Evolutionary conservation across 1,284 basidiomycete species (phyloP), one percentile per base, ranked within the genome.

Genomic region (Ustilago tritici): DNA sequence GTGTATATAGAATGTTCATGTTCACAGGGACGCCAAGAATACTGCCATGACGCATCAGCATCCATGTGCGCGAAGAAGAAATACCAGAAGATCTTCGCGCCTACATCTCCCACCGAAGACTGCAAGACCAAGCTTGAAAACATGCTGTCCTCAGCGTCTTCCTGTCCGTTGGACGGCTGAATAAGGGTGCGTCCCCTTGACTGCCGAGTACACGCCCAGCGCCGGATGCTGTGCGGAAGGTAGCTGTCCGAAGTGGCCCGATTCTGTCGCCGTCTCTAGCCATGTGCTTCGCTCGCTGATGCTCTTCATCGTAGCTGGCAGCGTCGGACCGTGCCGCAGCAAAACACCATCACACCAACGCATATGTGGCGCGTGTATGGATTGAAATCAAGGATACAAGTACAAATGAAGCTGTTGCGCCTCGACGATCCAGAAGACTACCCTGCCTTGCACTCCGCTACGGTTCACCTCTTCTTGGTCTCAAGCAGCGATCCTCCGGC

Each of bases 401-500:
- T 52, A 60, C 58, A 60, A 41, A 23, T 32, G 12, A 35, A 35
- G 6, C 32, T 28, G 17, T 49, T 14, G 46, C 19, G 23, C n/a
- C 19, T 49, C 46, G 5, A 23, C 11, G 10, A 14, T 11, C 5
- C 8, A 15, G 17, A n/a, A 36, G 23, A 32, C 15, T 54, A 12
- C 36, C 8, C 28, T 31, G 31, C 31, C 28, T 32, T 28, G 49
- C 12, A 9, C 38, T 40, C 53, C 2, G 5, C 15, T 6, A 32
- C 41, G 23, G 23, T 10, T 52, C 58, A 52, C 36, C 47, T 14
- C 58, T 35, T 60, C 59, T 70, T 70, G 8, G 61, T 67, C 54
- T 72, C 69, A 14, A 79, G 58, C 54, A 76, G 34, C 46, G 66
- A 57, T 0, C 77, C 72, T 5, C 77, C 72, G 0, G 63, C 74